Percentiles rank a stretch among this genome's conserved stretches.
Conservation (phyloP, 2,329 filamentous ascomycete species). For the Aureobasidium namibiae region DNA sequence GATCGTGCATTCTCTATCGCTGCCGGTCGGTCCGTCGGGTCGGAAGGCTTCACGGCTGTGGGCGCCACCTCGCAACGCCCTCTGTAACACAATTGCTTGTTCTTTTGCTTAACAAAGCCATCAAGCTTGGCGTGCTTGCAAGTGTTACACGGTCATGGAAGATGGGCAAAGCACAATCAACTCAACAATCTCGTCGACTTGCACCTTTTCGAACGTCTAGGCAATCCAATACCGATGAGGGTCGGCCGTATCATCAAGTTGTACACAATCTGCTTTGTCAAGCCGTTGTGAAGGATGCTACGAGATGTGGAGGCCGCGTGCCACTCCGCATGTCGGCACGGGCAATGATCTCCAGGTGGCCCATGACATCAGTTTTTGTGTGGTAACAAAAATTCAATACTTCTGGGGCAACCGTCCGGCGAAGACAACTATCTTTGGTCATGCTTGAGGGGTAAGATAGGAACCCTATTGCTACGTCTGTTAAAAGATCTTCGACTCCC, state of each 20-base stretch:
- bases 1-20: not conserved
- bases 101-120: not conserved
- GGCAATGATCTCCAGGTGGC: not conserved
- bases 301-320: not conserved
- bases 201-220: not conserved
- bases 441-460: constrained; percentile 9
- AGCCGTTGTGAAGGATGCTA: constrained; percentile 3
- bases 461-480: not conserved
- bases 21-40: not conserved
- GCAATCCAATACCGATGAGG: not conserved
- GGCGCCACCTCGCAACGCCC: not conserved
- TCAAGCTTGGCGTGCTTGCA: constrained; percentile 1
- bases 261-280: constrained; percentile 13
- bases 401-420: constrained; percentile 9
- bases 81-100: not conserved
- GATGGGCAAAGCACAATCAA: not conserved
- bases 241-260: not conserved
- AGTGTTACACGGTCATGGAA: not conserved
- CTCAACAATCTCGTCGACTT: not conserved
- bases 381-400: not conserved
- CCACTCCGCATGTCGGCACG: constrained; percentile 4
- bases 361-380: constrained; percentile 6
- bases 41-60: not conserved
- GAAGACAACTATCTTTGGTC: constrained; percentile 8
- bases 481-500: not conserved